A percentile compares a stretch with the other conserved stretches of the same genome.
phyloP scores from a whole-genome alignment of 768 basidiomycete genomes.

The Hygrophorus russula region DNA sequence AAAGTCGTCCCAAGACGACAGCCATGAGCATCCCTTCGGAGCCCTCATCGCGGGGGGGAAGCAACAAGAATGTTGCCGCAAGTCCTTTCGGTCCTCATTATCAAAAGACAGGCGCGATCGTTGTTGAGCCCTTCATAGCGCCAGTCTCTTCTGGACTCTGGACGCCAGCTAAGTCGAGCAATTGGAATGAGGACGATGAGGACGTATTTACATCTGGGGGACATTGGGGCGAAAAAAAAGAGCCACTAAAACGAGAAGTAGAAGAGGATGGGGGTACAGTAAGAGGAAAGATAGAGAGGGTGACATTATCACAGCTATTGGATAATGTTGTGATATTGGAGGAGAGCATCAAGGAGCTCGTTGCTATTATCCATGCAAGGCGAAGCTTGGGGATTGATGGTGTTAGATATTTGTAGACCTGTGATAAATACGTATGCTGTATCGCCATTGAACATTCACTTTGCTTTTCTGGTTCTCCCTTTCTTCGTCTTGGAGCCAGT shows the following conservation, averaged over 20 bases:
- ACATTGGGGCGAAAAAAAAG: slow-evolving; percentile 21
- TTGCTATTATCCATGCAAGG: slow-evolving; percentile 75
- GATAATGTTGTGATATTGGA: slow-evolving; percentile 94
- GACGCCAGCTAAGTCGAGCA: slow-evolving; percentile 40
- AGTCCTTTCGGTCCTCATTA: slow-evolving; percentile 86
- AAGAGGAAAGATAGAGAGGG: slow-evolving; percentile 23
- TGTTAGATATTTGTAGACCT: slow-evolving; percentile 56
- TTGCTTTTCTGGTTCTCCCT: slow-evolving; percentile 23
- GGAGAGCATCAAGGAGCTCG: slow-evolving; percentile 89
- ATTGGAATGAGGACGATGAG: slow-evolving; percentile 54
- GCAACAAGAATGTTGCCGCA: slow-evolving; percentile 35
- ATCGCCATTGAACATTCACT: background rate
- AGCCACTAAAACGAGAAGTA: slow-evolving; percentile 8
- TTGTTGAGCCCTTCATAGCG: slow-evolving; percentile 60
- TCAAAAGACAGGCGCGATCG: slow-evolving; percentile 58
- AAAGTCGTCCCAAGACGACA: slow-evolving; percentile 34
- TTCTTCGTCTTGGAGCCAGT: slow-evolving; percentile 17
- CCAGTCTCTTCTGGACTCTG: slow-evolving; percentile 53
- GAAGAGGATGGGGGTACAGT: slow-evolving; percentile 21
- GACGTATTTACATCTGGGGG: slow-evolving; percentile 57
- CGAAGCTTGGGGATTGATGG: slow-evolving; percentile 78
- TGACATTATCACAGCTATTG: slow-evolving; percentile 75
- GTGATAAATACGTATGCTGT: background rate
- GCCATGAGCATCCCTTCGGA: slow-evolving; percentile 20
- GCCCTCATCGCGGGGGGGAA: slow-evolving; percentile 32